These are phyloP conservation scores for Isatis lusitanica DNA, from an alignment of 441 rosid genomes.

Conservation along the genomic window DNA sequence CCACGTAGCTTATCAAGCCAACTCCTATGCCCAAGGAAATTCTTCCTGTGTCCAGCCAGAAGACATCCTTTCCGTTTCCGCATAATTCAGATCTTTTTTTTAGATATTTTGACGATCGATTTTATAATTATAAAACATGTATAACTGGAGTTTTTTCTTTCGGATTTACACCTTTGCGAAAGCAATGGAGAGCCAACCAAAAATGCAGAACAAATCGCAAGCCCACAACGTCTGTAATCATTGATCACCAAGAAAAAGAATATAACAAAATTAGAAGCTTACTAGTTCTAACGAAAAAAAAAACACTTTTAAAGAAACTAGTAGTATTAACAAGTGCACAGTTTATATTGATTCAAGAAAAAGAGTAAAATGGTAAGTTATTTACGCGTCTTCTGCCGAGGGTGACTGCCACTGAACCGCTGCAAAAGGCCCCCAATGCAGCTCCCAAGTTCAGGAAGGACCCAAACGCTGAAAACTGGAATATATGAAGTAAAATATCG, in stretches of 20 bases:
- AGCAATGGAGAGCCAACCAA: slow-evolving; percentile 39
- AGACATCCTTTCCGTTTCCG: slow-evolving; percentile 41
- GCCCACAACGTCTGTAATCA: slow-evolving; percentile 44
- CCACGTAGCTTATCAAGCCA: slow-evolving; percentile 58
- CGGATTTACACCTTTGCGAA: slow-evolving; percentile 32
- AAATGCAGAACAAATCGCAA: slow-evolving; percentile 32
- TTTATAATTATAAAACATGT: background rate
- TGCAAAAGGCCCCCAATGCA: slow-evolving; percentile 31
- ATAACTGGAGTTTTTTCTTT: background rate
- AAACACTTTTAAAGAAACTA: background rate
- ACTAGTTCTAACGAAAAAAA: background rate
- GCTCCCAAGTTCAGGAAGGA: slow-evolving; percentile 32
- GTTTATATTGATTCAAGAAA: too few relatives aligned
- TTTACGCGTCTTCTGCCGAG: slow-evolving; percentile 35
- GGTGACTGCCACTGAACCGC: slow-evolving; percentile 28
- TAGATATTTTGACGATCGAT: background rate
- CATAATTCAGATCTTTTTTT: background rate
- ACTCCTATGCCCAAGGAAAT: slow-evolving; percentile 51
- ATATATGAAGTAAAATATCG: background rate
- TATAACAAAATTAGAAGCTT: background rate
- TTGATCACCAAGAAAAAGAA: background rate
- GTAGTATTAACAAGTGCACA: background rate
- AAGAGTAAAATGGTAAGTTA: background rate
- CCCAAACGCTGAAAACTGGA: slow-evolving; percentile 37
- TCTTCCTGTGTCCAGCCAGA: slow-evolving; percentile 64